Evolutionary conservation across 1,284 basidiomycete genomes (phyloP).

Genomic region (Mycena sp.): DNA sequence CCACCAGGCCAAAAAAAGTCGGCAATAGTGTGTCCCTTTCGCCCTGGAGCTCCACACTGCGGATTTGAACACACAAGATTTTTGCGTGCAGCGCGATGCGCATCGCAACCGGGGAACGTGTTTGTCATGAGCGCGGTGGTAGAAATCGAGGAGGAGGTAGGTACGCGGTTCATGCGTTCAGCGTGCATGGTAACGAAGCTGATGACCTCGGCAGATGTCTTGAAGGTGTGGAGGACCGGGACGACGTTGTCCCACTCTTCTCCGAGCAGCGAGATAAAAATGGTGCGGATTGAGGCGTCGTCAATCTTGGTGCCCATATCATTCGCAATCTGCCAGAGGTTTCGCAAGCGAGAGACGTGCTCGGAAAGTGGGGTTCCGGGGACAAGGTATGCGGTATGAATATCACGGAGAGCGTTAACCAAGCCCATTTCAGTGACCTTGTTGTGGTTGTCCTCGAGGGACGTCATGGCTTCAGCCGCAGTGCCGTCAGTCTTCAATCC

Average conservation of each 20-base stretch:
- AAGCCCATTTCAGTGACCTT: conserved; percentile 12
- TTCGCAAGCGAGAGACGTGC: conserved; percentile 9
- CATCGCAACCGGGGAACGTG: not conserved
- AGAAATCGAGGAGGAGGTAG: not conserved
- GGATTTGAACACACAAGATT: conserved; percentile 15
- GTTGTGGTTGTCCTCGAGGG: conserved; percentile 21
- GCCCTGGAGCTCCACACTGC: conserved; percentile 24
- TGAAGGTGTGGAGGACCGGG: not conserved
- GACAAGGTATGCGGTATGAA: conserved; percentile 4
- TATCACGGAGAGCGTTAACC: conserved; percentile 10
- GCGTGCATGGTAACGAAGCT: conserved; percentile 14
- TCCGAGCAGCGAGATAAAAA: conserved; percentile 10
- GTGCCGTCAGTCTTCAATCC: conserved; percentile 29
- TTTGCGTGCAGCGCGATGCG: conserved; percentile 4
- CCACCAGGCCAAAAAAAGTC: conserved; percentile 39
- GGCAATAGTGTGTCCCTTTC: conserved; percentile 31
- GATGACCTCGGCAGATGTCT: conserved; percentile 14
- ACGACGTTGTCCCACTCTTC: conserved; percentile 22
- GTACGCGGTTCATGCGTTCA: conserved; percentile 1
- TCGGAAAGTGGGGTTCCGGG: conserved; percentile 3
- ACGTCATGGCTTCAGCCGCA: conserved; percentile 28
- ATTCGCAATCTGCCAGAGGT: conserved; percentile 15
- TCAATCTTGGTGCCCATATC: conserved; percentile 10
- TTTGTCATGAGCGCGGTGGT: not conserved
- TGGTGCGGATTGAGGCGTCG: conserved; percentile 10